Conservation (phyloP, 495 filamentous ascomycete genomes). For the Podospora conica region DNA sequence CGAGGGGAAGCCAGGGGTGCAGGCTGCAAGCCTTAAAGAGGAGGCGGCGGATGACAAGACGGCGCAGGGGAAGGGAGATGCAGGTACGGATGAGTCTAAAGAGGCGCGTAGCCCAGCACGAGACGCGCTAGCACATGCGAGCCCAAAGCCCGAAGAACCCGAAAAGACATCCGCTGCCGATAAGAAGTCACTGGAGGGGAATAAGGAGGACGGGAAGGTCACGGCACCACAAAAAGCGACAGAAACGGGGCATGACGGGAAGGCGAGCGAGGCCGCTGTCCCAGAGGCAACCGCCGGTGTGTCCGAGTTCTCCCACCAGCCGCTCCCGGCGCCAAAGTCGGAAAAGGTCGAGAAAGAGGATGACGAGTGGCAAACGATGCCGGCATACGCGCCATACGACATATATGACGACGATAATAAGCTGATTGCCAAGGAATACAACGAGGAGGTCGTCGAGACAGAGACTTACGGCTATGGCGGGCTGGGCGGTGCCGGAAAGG, state of each 20-base stretch:
- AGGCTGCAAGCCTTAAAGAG: background rate
- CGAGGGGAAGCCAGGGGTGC: background rate
- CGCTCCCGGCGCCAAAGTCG: slow-evolving; percentile 52
- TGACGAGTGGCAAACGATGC: slow-evolving; percentile 86
- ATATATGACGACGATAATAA: slow-evolving; percentile 91
- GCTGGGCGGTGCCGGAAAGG: slow-evolving; percentile 82
- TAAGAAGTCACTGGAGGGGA: slow-evolving; percentile 17
- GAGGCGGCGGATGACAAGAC: slow-evolving; percentile 9
- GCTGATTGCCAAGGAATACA: slow-evolving; percentile 71
- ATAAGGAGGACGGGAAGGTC: background rate
- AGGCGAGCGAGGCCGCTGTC: slow-evolving; percentile 24
- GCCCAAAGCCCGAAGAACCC: background rate
- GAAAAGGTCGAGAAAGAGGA: slow-evolving; percentile 49
- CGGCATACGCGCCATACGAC: slow-evolving; percentile 83
- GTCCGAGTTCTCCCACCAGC: slow-evolving; percentile 92
- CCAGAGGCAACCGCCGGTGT: slow-evolving; percentile 26
- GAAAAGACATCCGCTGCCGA: slow-evolving; percentile 4
- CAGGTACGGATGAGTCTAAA: background rate
- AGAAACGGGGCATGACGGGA: slow-evolving; percentile 24
- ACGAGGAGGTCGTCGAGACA: slow-evolving; percentile 64
- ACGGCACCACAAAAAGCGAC: slow-evolving; percentile 5
- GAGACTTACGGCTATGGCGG: slow-evolving; percentile 65
- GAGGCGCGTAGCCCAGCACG: background rate
- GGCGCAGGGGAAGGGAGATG: slow-evolving; percentile 8
- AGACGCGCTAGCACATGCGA: background rate